Base-by-base conservation (phyloP, 2,329 filamentous ascomycete species). In the Fusarium concolor region DNA sequence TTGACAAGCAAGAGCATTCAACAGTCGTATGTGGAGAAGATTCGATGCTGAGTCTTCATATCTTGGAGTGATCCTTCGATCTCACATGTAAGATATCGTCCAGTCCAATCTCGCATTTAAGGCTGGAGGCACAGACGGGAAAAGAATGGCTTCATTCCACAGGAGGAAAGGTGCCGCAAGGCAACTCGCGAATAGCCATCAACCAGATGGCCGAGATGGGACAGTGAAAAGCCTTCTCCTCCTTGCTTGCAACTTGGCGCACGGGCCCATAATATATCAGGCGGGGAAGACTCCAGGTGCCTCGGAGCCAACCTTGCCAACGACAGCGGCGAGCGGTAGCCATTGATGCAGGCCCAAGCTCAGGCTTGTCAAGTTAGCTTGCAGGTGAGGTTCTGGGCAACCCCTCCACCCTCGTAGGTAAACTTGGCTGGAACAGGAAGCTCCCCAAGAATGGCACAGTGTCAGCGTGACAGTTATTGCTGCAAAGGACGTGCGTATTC, bases 51-150 rank as follows among this genome's bases (percentile, higher is more conserved):
- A 49, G 39, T 26, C 41, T 26, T n/a, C 7, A 52, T 22, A 20
- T 29, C 20, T 43, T 31, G 14, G 22, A 26, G 28, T 46, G 14
- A 51, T 56, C 22, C 55, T 33, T 50, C 42, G 54, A 71, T 73
- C 65, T 72, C 46, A 62, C 43, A 43, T 65, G 64, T 64, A 63
- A 67, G 61, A 71, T 63, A 46, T 58, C 45, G 54, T 64, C 56
- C 62, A 70, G 62, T 68, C 65, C 52, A 66, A 70, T 69, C 66
- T 68, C 69, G 70, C 70, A 73, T 73, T 73, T 73, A 70, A 69
- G 71, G 72, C 72, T 74, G 66, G 67, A 68, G 60, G 52, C 68
- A 54, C 56, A 67, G 62, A 73, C 69, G 54, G 72, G 73, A 65
- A 61, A 38, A 73, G 65, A 62, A 71, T 65, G 65, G 72, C 65